Percentiles rank a stretch among this genome's conserved stretches.
Evolutionary conservation across 768 basidiomycete genomes (phyloP).

Genomic region (Multifurca ochricompacta): DNA sequence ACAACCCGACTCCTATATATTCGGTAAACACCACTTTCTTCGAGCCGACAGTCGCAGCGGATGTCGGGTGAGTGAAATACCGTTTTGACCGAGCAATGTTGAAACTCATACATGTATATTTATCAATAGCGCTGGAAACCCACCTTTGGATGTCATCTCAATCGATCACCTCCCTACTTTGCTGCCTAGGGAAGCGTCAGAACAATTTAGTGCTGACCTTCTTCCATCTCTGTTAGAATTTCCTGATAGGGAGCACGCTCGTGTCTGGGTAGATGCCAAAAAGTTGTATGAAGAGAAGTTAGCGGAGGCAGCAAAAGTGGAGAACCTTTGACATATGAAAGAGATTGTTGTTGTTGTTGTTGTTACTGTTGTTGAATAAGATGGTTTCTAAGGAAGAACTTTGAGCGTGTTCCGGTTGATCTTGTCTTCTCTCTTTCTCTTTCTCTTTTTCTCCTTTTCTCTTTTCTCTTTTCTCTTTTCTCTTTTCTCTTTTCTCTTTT

Average conservation of each 20-base stretch:
- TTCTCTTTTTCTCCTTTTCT: slow-evolving; percentile 20
- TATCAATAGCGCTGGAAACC: slow-evolving; percentile 45
- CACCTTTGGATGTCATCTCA: slow-evolving; percentile 77
- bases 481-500: slow-evolving; percentile 27
- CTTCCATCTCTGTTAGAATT: slow-evolving; percentile 77
- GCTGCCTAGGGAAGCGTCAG: slow-evolving; percentile 91
- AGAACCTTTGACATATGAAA: slow-evolving; percentile 21
- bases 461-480: slow-evolving; percentile 25
- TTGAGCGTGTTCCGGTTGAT: not conserved
- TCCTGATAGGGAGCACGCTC: slow-evolving; percentile 53
- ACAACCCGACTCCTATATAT: slow-evolving; percentile 97
- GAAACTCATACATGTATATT: slow-evolving; percentile 19
- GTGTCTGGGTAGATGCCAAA: slow-evolving; percentile 88
- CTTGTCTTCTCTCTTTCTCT: slow-evolving; percentile 10
- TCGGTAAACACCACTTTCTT: slow-evolving; percentile 88
- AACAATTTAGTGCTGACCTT: slow-evolving; percentile 88
- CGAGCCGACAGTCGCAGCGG: slow-evolving; percentile 83
- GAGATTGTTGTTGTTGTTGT: not conserved
- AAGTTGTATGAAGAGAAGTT: slow-evolving; percentile 67
- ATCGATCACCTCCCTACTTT: slow-evolving; percentile 97
- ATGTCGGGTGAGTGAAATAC: slow-evolving; percentile 53
- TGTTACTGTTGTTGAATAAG: not conserved
- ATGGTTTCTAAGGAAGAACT: slow-evolving; percentile 1
- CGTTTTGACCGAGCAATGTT: not conserved
- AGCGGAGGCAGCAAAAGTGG: slow-evolving; percentile 38